phyloP scores from a whole-genome alignment of 169 alveolate genomes.

The Eimeria acervulina region DNA sequence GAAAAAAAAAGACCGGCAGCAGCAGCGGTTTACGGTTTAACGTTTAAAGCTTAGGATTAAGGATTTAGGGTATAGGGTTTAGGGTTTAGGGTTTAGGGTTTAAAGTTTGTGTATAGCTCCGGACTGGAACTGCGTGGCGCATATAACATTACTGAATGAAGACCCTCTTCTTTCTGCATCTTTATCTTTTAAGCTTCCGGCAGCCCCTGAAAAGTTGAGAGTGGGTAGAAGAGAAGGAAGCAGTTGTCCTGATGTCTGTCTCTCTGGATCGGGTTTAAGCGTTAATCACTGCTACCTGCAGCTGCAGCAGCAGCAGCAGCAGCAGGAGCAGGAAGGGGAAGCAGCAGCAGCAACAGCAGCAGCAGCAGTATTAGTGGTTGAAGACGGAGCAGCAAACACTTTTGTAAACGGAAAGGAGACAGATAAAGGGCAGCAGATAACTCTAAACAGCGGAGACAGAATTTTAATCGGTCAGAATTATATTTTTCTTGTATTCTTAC shows the following conservation, averaged over 20 bases:
- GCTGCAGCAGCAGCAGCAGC: slow-evolving; percentile 24
- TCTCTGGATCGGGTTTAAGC: neutral
- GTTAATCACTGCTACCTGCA: neutral
- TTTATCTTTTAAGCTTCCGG: slow-evolving; percentile 87
- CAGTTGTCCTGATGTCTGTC: slow-evolving; percentile 24
- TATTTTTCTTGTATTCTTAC: slow-evolving; percentile 76
- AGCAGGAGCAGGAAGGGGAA: neutral
- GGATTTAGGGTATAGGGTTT: neutral
- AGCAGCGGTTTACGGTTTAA: neutral
- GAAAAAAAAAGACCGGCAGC: neutral
- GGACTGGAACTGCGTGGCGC: slow-evolving; percentile 84
- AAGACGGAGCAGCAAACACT: slow-evolving; percentile 35
- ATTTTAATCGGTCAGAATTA: slow-evolving; percentile 70
- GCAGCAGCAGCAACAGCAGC: neutral
- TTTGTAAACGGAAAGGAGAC: slow-evolving; percentile 73
- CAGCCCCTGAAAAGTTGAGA: slow-evolving; percentile 85
- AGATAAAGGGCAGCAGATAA: neutral
- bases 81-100: slow-evolving; percentile 30
- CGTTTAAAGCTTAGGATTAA: neutral
- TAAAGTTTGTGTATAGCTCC: neutral
- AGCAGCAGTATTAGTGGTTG: slow-evolving; percentile 31
- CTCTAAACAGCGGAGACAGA: slow-evolving; percentile 72
- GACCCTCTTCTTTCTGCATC: slow-evolving; percentile 93
- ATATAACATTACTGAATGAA: slow-evolving; percentile 91
- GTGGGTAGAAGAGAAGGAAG: slow-evolving; percentile 90